Evolutionary conservation across 306 rosid genomes (phyloP), one percentile per base, ranked within the genome.

Genomic region (Luffa aegyptiaca): DNA sequence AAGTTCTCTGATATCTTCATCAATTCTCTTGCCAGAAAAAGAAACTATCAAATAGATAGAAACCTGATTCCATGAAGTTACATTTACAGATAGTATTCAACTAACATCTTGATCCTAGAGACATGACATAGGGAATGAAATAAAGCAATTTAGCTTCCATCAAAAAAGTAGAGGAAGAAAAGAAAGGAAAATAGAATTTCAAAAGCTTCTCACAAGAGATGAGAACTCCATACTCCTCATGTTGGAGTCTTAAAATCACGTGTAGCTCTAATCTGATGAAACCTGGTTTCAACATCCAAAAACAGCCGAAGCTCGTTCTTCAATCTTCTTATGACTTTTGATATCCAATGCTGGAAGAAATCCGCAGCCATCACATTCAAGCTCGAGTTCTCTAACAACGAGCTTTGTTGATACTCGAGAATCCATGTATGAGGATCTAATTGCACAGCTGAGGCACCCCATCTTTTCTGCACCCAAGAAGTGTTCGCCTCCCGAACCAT

Each of bases 401-500:
- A 86, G 81, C 91, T 91, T 73, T 87, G 84, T 64, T 59, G 86
- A 21, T 95, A 95, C 82, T 95, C 97, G 63, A 95, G 88, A 81
- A 95, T n/a, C 98, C 97, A 95, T 1, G 97, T 93, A 42, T 86
- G 86, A 0, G 97, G 88, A 84, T 90, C 92, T 55, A 91, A 81
- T 82, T 93, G 97, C 85, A 92, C 94, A 1, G 82, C 93, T 6
- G 97, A 91, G 80, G 94, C 90, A 42, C 82, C 88, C 99, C 92
- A 93, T 75, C 87, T 86, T 52, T 49, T 80, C 42, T 88, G 94
- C 35, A 78, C 86, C 99, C 97, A 95, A 18, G 96, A 93, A 55
- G 84, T 76, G 79, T 93, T 95, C 3, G 81, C 84, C 88, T 84
- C 84, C 82, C 94, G 77, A 84, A 85, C 86, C 75, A 80, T 64